Base-by-base conservation (phyloP, 2,329 filamentous ascomycete genomes). In the Plenodomus tracheiphilus region DNA sequence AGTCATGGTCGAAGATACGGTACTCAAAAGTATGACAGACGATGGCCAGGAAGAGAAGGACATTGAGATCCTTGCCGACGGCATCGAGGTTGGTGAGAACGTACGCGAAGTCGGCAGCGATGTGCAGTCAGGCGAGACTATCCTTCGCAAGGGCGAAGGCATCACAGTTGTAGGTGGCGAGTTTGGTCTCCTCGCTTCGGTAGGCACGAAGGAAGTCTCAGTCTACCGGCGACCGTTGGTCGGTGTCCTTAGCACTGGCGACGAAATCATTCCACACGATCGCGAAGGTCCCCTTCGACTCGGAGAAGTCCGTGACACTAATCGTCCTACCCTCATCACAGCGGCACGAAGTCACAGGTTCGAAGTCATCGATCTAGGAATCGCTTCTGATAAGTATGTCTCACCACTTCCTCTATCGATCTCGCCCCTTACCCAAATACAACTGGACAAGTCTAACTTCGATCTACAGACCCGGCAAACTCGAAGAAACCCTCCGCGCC, bases 1-100 rank as follows among this genome's bases (percentile, higher is more conserved):
- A 4, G 87, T 97, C 39, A 97, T 95, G 91, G 94, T 99, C 0
- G 94, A 99, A 74, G 94, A 97, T 65, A 99, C 94, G 0, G 75
- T 86, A 1, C 77, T 99, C 4, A 84, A 82, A 51, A 85, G 83
- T 1, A 85, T 84, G 72, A 94, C 91, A 0, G 85, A 88, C 0
- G 89, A 96, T 59, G 89, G 86, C 0, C 80, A 80, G 42, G 94
- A 99, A 74, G 94, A 99, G 71, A 86, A 86, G 41, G 88, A 91
- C 53, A 83, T 99, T 2, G 89, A 96, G 69, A 92, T 99, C 32
- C 77, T 96, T 1, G 91, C 90, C 0, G 85, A 86, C 21, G 84
- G 83, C 8, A 84, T 97, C 41, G 83, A 84, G 43, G 75, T 84
- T 2, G 89, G 88, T 17, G 91, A 97, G 69, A 99, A 99, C 58